These are phyloP conservation scores for Fraxinus albicans DNA, from an alignment of 305 asterid genomes.

Conservation along the genomic window DNA sequence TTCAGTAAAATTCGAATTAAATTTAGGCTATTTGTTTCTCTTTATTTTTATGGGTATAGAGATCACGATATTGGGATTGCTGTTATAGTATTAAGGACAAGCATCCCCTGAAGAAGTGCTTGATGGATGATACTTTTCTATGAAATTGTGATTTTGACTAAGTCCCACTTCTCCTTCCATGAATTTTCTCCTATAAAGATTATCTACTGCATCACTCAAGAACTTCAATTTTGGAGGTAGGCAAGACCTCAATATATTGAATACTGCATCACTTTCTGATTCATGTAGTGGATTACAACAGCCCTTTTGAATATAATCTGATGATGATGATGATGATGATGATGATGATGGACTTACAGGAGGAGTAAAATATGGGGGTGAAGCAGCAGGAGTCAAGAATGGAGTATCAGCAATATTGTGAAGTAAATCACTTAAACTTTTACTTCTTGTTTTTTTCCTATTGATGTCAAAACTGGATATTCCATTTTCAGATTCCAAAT, in stretches of 20 bases:
- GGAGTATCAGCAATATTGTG: constrained; percentile 34
- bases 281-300: constrained; percentile 25
- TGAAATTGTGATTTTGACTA: constrained; percentile 8
- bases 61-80: background rate
- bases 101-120: constrained; percentile 32
- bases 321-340: background rate
- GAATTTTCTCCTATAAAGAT: constrained; percentile 17
- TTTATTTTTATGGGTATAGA: no score
- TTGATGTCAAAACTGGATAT: constrained; percentile 27
- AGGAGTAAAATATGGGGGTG: constrained; percentile 45
- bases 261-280: constrained; percentile 32
- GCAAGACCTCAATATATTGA: constrained; percentile 32
- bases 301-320: background rate
- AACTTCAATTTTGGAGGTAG: constrained; percentile 45
- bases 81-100: constrained; percentile 16
- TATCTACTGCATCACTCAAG: constrained; percentile 40
- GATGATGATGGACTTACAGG: constrained; percentile 31
- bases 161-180: constrained; percentile 17
- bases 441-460: constrained; percentile 32
- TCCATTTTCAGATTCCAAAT: constrained; percentile 48
- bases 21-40: no score
- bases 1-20: no score
- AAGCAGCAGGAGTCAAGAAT: constrained; percentile 38
- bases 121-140: constrained; percentile 8
- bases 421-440: constrained; percentile 33